Conservation (phyloP, 345 rosid species). For the Zanthoxylum bungeanum region DNA sequence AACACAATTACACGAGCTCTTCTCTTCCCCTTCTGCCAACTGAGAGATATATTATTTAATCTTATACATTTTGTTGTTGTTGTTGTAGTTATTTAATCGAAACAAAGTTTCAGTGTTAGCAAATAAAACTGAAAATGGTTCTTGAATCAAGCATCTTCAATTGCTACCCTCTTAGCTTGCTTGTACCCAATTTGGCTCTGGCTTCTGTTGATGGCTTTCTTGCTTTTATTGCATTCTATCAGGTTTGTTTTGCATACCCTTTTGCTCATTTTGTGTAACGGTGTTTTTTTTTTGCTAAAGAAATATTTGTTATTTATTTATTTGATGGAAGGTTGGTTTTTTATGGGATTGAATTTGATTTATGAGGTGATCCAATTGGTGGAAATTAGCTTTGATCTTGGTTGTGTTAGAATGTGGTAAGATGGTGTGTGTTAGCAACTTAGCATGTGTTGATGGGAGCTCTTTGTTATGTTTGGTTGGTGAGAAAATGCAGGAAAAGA, state of each 20-base stretch:
- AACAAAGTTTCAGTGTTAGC: background rate
- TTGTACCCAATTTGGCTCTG: slow-evolving; percentile 29
- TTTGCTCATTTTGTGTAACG: background rate
- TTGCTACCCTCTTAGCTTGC: slow-evolving; percentile 27
- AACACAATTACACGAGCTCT: background rate
- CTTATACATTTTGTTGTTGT: background rate
- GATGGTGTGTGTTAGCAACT: too few species aligned
- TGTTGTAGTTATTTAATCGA: too few species aligned
- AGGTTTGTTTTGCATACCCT: slow-evolving; percentile 23
- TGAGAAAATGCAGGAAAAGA: background rate
- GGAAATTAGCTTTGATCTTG: background rate
- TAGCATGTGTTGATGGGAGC: background rate
- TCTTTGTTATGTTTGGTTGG: background rate
- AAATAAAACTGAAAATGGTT: slow-evolving; percentile 4
- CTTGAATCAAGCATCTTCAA: slow-evolving; percentile 3
- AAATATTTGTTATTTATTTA: background rate
- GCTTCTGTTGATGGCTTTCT: slow-evolving; percentile 32
- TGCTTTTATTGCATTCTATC: slow-evolving; percentile 36
- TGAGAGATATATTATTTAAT: background rate
- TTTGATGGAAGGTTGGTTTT: background rate
- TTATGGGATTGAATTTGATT: background rate
- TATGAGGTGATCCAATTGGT: background rate
- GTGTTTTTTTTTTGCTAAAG: background rate
- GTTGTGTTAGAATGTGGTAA: too few species aligned
- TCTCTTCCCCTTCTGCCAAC: background rate